Percentiles rank a stretch among this genome's conserved stretches.
phyloP scores from a whole-genome alignment of 2,329 filamentous ascomycete genomes.

The Cytospora mali region DNA sequence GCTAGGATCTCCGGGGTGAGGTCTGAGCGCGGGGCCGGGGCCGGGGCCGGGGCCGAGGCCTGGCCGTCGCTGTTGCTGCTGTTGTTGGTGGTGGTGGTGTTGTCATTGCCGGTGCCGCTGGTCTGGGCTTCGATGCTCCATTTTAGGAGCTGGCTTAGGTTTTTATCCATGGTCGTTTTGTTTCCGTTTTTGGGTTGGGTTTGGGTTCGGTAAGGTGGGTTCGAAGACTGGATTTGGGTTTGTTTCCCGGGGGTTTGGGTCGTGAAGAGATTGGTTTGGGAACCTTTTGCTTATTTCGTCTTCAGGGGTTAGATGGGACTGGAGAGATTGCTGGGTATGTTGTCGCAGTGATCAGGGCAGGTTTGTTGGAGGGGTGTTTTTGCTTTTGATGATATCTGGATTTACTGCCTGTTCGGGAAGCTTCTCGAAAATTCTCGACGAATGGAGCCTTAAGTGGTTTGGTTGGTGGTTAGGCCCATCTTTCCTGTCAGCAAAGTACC shows the following conservation, averaged over 20 bases:
- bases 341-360: constrained; percentile 4
- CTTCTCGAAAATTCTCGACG: constrained; percentile 42
- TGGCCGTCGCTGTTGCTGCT: not conserved
- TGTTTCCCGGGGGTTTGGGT: not conserved
- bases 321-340: constrained; percentile 1
- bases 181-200: constrained; percentile 8
- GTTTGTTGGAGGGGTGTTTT: constrained; percentile 9
- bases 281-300: not conserved
- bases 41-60: constrained; percentile 33
- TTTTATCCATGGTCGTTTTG: constrained; percentile 37
- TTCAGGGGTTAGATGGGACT: constrained; percentile 2
- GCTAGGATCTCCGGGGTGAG: constrained; percentile 73
- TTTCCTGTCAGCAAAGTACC: constrained; percentile 12
- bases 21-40: constrained; percentile 38
- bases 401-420: constrained; percentile 36
- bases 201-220: too few species aligned
- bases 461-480: constrained; percentile 7
- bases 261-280: constrained; percentile 12
- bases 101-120: constrained; percentile 5
- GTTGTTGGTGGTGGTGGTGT: constrained; percentile 19
- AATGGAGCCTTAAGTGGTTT: constrained; percentile 34
- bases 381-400: constrained; percentile 14
- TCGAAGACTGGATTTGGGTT: not conserved
- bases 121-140: constrained; percentile 40
- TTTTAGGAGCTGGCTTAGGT: constrained; percentile 42